phyloP scores from a whole-genome alignment of 169 alveolate genomes.

The Cyclospora cayetanensis region DNA sequence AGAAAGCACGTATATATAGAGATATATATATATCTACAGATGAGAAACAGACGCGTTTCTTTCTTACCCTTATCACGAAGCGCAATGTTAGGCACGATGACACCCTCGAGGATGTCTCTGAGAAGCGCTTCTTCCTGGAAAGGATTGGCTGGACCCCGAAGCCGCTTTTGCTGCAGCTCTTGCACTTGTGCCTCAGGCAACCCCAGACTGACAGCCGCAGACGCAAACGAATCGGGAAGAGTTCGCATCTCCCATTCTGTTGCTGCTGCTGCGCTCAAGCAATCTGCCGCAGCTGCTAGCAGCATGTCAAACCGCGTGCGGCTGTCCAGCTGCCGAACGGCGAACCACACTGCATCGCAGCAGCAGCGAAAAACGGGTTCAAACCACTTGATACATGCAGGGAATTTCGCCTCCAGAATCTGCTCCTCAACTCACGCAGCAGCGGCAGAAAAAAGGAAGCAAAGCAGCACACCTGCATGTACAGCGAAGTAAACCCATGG shows the following conservation, averaged over 20 bases:
- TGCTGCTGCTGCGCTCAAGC: slow-evolving; percentile 59
- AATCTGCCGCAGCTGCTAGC: slow-evolving; percentile 42
- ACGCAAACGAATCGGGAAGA: neutral
- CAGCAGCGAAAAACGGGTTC: neutral
- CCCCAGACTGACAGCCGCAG: neutral
- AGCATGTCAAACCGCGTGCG: slow-evolving; percentile 3
- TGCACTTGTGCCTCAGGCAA: neutral
- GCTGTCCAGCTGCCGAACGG: neutral
- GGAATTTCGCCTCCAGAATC: no score
- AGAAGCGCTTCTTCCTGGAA: slow-evolving; percentile 8
- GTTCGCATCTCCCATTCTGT: slow-evolving; percentile 39
- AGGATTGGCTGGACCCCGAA: slow-evolving; percentile 21
- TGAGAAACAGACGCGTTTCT: neutral
- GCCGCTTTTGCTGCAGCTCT: neutral
- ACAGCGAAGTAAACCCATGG: slow-evolving; percentile 20
- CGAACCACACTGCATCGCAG: slow-evolving; percentile 50
- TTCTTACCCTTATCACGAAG: slow-evolving; percentile 51
- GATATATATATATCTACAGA: neutral
- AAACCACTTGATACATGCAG: neutral
- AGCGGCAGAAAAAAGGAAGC: neutral
- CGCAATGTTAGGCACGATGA: slow-evolving; percentile 52
- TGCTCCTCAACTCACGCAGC: neutral
- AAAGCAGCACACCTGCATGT: slow-evolving; percentile 42
- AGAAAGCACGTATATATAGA: neutral
- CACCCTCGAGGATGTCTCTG: slow-evolving; percentile 4